Evolutionary conservation across 1,284 basidiomycete genomes (phyloP), one percentile per base, ranked within the genome.

Genomic region (Rugosomyces carneus): DNA sequence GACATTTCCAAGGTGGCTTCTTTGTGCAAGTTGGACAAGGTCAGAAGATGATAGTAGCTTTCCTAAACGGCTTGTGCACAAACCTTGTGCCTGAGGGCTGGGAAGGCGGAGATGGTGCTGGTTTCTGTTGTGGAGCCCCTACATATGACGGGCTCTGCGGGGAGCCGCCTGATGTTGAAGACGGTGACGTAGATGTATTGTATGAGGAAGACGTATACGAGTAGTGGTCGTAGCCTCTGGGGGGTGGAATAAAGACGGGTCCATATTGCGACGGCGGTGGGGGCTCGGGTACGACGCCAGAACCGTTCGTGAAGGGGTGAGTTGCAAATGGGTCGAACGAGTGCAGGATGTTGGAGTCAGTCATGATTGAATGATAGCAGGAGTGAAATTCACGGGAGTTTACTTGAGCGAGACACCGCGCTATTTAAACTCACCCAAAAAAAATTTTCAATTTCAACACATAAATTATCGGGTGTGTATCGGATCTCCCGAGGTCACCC

Each of bases 261-360:
- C 31, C 31, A 61, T 77, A 78, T 45, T 66, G 61, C 6, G 76
- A 75, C 18, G 76, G 77, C 29, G 61, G 57, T 13, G 75, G 69
- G 38, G 75, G 70, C 49, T 62, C 61, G 11, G 75, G 71, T 15
- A 69, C 52, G 36, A 75, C 54, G 31, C 74, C 73, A 45, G 72
- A 74, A 58, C 64, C 70, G 60, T 80, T 78, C 21, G 78, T 81
- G 70, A 81, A 82, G 11, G 77, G 76, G 59, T 82, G 77, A 23
- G 67, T 70, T 15, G 71, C 75, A 55, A 76, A 75, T 26, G 78
- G 78, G 65, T 81, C 68, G 57, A 81, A 81, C 21, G 72, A 72
- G 21, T 67, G 61, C 53, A 74, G 70, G 46, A 74, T 65, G n/a
- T 34, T 34, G 15, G 27, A 10, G 27, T 16, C 31, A 34, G 31